phyloP scores from a whole-genome alignment of 2,329 filamentous ascomycete species.

The Penicillium palitans region DNA sequence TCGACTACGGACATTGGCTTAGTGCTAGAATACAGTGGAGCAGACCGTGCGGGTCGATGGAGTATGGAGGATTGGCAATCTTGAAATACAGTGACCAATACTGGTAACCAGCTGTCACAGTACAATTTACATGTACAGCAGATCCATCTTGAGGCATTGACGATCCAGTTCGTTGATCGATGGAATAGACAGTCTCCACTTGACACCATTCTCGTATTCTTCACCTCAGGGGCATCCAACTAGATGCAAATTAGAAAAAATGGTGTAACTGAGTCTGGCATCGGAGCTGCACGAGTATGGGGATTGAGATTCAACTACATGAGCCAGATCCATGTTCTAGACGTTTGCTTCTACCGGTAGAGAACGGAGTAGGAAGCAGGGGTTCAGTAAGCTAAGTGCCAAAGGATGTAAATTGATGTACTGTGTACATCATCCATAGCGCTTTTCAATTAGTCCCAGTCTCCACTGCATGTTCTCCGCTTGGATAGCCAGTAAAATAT shows the following conservation, averaged over 20 bases:
- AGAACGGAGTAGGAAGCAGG: not conserved
- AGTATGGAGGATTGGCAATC: not conserved
- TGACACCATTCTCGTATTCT: not conserved
- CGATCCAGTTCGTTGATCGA: slow-evolving; percentile 14
- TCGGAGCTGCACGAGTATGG: not conserved
- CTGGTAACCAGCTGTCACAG: slow-evolving; percentile 1
- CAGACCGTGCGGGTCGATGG: slow-evolving; percentile 7
- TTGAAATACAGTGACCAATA: slow-evolving; percentile 16
- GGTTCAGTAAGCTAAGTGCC: not conserved
- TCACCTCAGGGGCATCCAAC: not conserved
- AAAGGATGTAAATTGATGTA: not conserved
- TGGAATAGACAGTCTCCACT: not conserved
- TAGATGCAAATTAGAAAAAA: not conserved
- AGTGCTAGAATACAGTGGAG: slow-evolving; percentile 6
- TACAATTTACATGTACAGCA: not conserved
- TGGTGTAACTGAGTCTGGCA: not conserved
- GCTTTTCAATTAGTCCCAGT: not conserved
- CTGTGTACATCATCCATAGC: not conserved
- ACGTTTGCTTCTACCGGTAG: not conserved
- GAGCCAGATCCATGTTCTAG: not conserved
- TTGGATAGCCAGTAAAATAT: slow-evolving; percentile 7
- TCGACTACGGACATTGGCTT: slow-evolving; percentile 3
- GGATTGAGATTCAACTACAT: not conserved
- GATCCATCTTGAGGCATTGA: slow-evolving; percentile 1
- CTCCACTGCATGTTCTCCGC: slow-evolving; percentile 4